These are phyloP conservation scores for Candolleomyces eurysporus DNA, from an alignment of 768 basidiomycete genomes.

Conservation along the genomic window DNA sequence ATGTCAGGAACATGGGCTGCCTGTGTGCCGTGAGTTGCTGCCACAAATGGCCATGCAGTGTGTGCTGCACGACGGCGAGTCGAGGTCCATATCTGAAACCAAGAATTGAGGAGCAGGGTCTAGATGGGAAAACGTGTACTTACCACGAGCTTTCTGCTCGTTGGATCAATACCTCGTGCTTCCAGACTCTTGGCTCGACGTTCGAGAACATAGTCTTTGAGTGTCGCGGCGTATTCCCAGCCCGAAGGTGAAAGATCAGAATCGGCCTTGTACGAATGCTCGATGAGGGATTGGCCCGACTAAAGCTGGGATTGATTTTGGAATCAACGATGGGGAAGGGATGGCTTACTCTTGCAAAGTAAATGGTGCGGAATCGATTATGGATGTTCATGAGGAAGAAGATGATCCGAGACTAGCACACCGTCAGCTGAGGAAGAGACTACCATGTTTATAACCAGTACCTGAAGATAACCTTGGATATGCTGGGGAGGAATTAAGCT, in stretches of 20 bases:
- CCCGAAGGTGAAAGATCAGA: constrained; percentile 94
- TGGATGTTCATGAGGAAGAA: constrained; percentile 99
- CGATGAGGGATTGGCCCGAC: constrained; percentile 98
- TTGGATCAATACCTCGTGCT: constrained; percentile 62
- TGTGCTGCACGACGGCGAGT: constrained; percentile 90
- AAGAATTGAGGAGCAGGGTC: neutral
- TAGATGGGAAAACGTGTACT: constrained; percentile 15
- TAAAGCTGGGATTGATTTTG: constrained; percentile 24
- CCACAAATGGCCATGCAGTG: constrained; percentile 92
- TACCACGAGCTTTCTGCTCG: constrained; percentile 66
- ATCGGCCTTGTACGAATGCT: constrained; percentile 98
- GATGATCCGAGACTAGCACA: constrained; percentile 78
- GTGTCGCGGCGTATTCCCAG: constrained; percentile 89
- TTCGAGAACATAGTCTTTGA: constrained; percentile 89
- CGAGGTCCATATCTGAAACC: constrained; percentile 89
- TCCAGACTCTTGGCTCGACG: constrained; percentile 75
- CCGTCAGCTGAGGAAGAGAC: constrained; percentile 8
- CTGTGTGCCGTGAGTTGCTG: constrained; percentile 22
- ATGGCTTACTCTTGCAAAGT: constrained; percentile 79
- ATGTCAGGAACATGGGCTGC: constrained; percentile 13
- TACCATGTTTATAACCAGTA: constrained; percentile 23
- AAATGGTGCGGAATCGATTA: constrained; percentile 88
- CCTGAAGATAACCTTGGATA: constrained; percentile 87
- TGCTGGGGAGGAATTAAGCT: constrained; percentile 40
- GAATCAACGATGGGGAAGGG: neutral